phyloP scores from a whole-genome alignment of 208 protist species.

The Leishmania arabica region DNA sequence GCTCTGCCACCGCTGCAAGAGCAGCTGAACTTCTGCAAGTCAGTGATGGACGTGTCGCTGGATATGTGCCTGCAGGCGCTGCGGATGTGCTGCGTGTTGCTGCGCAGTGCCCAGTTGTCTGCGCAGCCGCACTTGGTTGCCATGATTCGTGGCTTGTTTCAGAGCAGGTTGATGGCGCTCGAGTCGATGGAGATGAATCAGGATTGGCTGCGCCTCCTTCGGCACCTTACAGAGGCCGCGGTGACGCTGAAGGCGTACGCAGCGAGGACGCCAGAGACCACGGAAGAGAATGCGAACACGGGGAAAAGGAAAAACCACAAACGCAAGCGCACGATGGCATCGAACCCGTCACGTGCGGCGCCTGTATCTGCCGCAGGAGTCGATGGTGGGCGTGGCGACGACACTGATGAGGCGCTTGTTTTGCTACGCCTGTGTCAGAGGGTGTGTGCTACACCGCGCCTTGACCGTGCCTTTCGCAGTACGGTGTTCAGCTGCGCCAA shows the following conservation, averaged over 20 bases:
- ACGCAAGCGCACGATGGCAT: constrained; percentile 3
- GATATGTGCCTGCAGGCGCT: constrained; percentile 75
- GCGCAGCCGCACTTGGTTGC: constrained; percentile 22
- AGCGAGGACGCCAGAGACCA: not conserved
- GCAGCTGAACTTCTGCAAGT: constrained; percentile 73
- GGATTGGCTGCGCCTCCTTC: constrained; percentile 83
- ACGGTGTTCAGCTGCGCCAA: constrained; percentile 34
- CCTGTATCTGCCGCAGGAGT: not conserved
- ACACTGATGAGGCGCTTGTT: constrained; percentile 1
- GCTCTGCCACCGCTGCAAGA: constrained; percentile 50
- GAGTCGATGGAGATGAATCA: constrained; percentile 60
- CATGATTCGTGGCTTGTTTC: constrained; percentile 35
- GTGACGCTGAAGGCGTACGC: constrained; percentile 59
- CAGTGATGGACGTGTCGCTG: constrained; percentile 56
- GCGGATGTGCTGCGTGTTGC: constrained; percentile 56
- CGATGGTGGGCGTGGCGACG: not conserved
- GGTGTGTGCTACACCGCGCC: constrained; percentile 24
- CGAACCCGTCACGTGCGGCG: not conserved
- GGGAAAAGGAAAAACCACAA: constrained; percentile 7
- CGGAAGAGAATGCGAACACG: not conserved
- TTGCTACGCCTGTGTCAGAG: constrained; percentile 29
- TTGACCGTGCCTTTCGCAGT: constrained; percentile 25
- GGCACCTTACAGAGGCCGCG: constrained; percentile 58
- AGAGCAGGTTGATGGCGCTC: constrained; percentile 38
- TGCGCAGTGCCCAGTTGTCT: constrained; percentile 28